These are phyloP conservation scores for Allium fistulosum DNA, from an alignment of 106 monocot species.

Conservation along the genomic window DNA sequence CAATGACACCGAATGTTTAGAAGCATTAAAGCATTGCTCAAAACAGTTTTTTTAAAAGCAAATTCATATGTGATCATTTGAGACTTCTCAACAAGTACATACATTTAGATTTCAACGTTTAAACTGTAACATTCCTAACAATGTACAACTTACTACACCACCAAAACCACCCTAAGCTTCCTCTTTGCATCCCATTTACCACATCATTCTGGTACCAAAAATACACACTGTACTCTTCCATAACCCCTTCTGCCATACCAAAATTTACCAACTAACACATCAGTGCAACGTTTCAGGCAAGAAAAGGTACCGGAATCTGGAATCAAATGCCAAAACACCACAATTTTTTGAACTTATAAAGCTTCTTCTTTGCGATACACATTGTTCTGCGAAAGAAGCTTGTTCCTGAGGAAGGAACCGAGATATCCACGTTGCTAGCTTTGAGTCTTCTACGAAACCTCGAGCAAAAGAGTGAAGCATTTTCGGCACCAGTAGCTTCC, in stretches of 20 bases:
- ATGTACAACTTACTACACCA: too few species aligned
- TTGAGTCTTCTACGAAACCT: conserved; percentile 29
- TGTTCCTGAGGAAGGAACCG: conserved; percentile 45
- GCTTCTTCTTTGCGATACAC: conserved; percentile 26
- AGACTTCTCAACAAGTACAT: too few species aligned
- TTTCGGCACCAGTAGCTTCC: conserved; percentile 89
- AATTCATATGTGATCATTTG: too few species aligned
- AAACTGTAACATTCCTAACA: too few species aligned
- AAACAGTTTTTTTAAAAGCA: too few species aligned
- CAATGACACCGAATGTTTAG: too few species aligned
- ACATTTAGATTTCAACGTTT: too few species aligned
- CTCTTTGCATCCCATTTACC: too few species aligned
- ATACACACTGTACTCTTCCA: too few species aligned
- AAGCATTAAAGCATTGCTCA: too few species aligned
- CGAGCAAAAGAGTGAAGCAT: conserved; percentile 49
- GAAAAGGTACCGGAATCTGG: conserved; percentile 77
- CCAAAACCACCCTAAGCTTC: too few species aligned
- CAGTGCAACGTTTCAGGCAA: conserved; percentile 40
- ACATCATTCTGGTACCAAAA: too few species aligned
- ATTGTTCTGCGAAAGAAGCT: conserved; percentile 36
- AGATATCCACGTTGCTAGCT: conserved; percentile 40
- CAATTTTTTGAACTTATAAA: conserved; percentile 25
- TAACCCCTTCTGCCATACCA: neutral
- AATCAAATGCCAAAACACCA: conserved; percentile 56
- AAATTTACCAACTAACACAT: neutral